Evolutionary conservation across 352 stramenopile genomes (phyloP), one percentile per base, ranked within the genome.

Genomic region (Pythium plurisporium): DNA sequence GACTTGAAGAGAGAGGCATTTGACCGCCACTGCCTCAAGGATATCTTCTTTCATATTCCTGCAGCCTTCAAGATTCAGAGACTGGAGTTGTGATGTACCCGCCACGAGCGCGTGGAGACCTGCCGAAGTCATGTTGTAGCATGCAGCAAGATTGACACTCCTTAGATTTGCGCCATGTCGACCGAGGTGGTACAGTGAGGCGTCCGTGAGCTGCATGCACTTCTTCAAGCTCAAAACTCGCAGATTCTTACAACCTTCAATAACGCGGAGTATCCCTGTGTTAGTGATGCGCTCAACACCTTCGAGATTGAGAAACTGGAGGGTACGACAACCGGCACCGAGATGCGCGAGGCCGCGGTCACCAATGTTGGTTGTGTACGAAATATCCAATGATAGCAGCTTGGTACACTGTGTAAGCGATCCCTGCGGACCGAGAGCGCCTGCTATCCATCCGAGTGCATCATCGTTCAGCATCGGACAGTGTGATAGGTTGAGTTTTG

Each of bases 271-370:
- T 11, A 90, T 66, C 0, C 79, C 82, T 38, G 29, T 62, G 44
- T 79, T 72, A 2, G 74, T 73, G 22, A 92, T 78, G 14, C 64
- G 66, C 20, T 85, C 71, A 6, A 92, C 59, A 0, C 80, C 76
- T 62, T 90, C 82, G 20, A 92, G 40, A 62, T 88, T 92, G 41
- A 92, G 31, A 47, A 92, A 92, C 62, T 90, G 76, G 15, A 92
- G 68, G 6, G 65, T 23, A 31, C 50, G 59, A 54, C 82, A 92
- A 6, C 78, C 77, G 7, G 37, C 45, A 4, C 72, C 73, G 17
- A 92, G 66, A 17, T 76, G 64, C 25, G 63, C 61, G 31, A 90
- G 64, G 4, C 79, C 82, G 8, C 80, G 65, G 41, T 92, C 82
- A 12, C 67, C 70, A 52, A 92, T 74, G n/a, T 66, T 51, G 6